Conservation (phyloP, 352 stramenopile genomes). For the Pythium brachiatum region DNA sequence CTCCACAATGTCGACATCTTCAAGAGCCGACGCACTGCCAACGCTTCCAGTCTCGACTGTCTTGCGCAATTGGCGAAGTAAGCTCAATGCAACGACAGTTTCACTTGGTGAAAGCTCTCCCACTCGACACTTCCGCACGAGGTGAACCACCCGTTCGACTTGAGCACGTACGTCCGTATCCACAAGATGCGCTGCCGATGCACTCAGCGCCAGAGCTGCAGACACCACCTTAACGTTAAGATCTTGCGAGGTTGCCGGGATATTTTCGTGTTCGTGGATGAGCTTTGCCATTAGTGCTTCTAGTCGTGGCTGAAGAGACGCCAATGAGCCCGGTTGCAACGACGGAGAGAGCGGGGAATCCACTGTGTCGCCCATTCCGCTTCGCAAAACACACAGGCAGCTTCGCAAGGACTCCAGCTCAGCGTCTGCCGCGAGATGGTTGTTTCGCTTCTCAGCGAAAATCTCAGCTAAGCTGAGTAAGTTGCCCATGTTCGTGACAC, state of each 20-base stretch:
- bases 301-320: not conserved
- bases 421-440: not conserved
- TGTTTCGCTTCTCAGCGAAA: not conserved
- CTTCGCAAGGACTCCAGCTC: slow-evolving; percentile 10
- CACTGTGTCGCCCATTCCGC: not conserved
- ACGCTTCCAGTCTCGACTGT: slow-evolving; percentile 1
- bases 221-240: slow-evolving; percentile 18
- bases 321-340: not conserved
- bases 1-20: not conserved
- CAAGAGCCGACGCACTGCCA: not conserved
- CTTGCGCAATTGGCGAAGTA: slow-evolving; percentile 17
- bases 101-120: slow-evolving; percentile 11
- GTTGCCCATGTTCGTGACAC: not conserved
- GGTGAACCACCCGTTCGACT: slow-evolving; percentile 1
- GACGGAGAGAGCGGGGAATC: not conserved
- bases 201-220: slow-evolving; percentile 12
- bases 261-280: not conserved
- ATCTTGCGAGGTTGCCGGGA: not conserved
- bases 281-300: not conserved
- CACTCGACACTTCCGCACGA: slow-evolving; percentile 11
- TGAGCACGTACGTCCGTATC: slow-evolving; percentile 11
- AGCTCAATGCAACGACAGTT: slow-evolving; percentile 3
- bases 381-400: slow-evolving; percentile 12
- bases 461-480: slow-evolving; percentile 10
- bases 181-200: slow-evolving; percentile 8